Base-by-base conservation (phyloP, 2,329 filamentous ascomycete genomes). In the Fusarium neocosmosporiellum region DNA sequence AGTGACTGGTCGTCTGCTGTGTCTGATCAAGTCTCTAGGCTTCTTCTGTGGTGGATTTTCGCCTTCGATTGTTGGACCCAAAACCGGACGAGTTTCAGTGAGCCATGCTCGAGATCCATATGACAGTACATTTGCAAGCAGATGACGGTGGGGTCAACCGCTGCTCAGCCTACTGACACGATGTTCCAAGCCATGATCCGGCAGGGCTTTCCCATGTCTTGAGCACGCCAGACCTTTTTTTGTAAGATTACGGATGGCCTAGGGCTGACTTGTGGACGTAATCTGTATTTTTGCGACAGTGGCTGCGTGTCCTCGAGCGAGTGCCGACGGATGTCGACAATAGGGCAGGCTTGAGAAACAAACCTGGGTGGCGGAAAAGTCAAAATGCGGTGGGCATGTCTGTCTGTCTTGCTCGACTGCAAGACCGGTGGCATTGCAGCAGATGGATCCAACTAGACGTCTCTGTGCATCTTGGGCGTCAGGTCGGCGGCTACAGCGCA, bases 401-500 rank as follows among this genome's bases (percentile, higher is more conserved):
- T 50, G 46, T 29, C 46, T 29, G 41, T 34, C 39, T 48, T 34
- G 58, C 36, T 59, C n/a, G 14, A 57, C 59, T 31, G 46, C 48
- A 59, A 58, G 58, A 27, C 31, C 20, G 24, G 66, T 54, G 39
- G 59, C 61, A 60, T 48, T 67, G 65, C 66, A 59, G 71, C 50
- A 65, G 54, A 67, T 48, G 50, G 54, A 34, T 41, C 43, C 66
- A 63, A 63, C 60, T 68, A 61, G 64, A 50, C 33, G 54, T 63
- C 46, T 76, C 54, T 61, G 37, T 67, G 55, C 48, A 60, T 57
- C 73, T 63, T 59, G 33, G 63, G 63, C 55, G 55, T 62, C 46
- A 60, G 48, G 59, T 69, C 66, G 74, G 75, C 75, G 75, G 75
- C 53, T 77, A 77, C 48, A 75, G 75, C 65, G 60, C 36, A 55